These are phyloP conservation scores for Pichia sorboxylosa DNA, from an alignment of 1,139 yeast genomes.

Conservation along the genomic window DNA sequence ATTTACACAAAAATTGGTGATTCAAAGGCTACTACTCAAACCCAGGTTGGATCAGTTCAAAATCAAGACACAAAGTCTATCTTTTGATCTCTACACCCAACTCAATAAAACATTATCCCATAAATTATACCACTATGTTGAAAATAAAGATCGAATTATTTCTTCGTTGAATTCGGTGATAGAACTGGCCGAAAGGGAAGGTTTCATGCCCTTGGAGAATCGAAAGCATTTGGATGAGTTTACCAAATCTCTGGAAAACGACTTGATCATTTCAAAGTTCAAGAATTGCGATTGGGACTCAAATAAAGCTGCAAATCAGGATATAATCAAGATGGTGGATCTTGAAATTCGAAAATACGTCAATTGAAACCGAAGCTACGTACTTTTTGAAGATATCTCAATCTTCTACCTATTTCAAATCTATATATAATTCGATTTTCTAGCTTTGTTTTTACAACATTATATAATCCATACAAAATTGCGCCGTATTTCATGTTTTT, in stretches of 20 bases:
- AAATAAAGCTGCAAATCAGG: not conserved
- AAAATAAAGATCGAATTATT: conserved; percentile 4
- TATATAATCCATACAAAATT: too few relatives aligned
- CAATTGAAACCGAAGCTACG: not conserved
- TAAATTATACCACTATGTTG: conserved; percentile 14
- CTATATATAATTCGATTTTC: too few relatives aligned
- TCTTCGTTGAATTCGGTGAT: conserved; percentile 8
- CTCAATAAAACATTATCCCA: conserved; percentile 22
- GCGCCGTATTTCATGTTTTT: too few relatives aligned
- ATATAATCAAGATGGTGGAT: not conserved
- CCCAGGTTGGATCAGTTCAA: conserved; percentile 13
- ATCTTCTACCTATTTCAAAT: too few relatives aligned
- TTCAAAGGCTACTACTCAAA: conserved; percentile 22
- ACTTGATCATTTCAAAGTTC: conserved; percentile 7
- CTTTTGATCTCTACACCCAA: conserved; percentile 16
- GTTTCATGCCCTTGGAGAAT: conserved; percentile 6
- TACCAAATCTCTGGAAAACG: not conserved
- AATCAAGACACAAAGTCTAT: conserved; percentile 7
- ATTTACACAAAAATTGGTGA: conserved; percentile 19
- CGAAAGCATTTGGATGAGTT: conserved; percentile 9
- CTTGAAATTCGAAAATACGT: not conserved
- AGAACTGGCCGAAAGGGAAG: conserved; percentile 13
- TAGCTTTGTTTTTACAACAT: too few relatives aligned
- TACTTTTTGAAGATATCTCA: too few relatives aligned
- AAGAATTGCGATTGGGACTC: conserved; percentile 5